Evolutionary conservation across 805 yeast species (phyloP).

Genomic region (Pichia cephalocereana): DNA sequence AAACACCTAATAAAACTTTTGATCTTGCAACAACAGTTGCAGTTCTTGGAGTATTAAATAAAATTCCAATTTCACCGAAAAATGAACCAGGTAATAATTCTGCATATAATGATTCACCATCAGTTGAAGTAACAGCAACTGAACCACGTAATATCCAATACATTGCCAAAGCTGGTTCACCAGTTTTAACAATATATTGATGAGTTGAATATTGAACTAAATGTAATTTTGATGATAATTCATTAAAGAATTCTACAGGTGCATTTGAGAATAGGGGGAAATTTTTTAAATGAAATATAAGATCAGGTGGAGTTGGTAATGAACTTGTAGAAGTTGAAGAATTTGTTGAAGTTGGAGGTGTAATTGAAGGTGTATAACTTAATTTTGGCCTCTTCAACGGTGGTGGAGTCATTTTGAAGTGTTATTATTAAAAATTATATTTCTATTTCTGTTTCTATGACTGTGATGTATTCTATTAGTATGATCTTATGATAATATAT

Average conservation of each 20-base stretch:
- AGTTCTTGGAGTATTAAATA: slow-evolving; percentile 67
- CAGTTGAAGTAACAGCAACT: slow-evolving; percentile 68
- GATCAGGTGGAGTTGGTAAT: slow-evolving; percentile 35
- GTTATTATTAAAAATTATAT: too few species aligned
- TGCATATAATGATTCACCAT: slow-evolving; percentile 68
- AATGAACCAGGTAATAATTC: slow-evolving; percentile 60
- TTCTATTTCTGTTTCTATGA: too few species aligned
- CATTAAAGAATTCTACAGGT: slow-evolving; percentile 53
- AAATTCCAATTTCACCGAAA: slow-evolving; percentile 73
- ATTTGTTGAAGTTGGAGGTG: not conserved
- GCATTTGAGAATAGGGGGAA: slow-evolving; percentile 62
- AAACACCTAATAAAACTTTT: slow-evolving; percentile 56
- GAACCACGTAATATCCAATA: slow-evolving; percentile 73
- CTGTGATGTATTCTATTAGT: too few species aligned
- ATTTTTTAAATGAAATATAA: slow-evolving; percentile 43
- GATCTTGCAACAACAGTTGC: slow-evolving; percentile 70
- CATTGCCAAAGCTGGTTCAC: slow-evolving; percentile 69
- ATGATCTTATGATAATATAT: too few species aligned
- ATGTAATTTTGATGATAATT: slow-evolving; percentile 47
- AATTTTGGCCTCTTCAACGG: not conserved
- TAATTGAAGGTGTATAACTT: not conserved
- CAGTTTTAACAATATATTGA: slow-evolving; percentile 58
- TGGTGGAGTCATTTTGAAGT: not conserved
- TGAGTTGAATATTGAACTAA: slow-evolving; percentile 59
- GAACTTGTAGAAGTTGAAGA: not conserved